These are phyloP conservation scores for Zygoascus flipseniorum DNA, from an alignment of 805 yeast genomes.

Conservation along the genomic window DNA sequence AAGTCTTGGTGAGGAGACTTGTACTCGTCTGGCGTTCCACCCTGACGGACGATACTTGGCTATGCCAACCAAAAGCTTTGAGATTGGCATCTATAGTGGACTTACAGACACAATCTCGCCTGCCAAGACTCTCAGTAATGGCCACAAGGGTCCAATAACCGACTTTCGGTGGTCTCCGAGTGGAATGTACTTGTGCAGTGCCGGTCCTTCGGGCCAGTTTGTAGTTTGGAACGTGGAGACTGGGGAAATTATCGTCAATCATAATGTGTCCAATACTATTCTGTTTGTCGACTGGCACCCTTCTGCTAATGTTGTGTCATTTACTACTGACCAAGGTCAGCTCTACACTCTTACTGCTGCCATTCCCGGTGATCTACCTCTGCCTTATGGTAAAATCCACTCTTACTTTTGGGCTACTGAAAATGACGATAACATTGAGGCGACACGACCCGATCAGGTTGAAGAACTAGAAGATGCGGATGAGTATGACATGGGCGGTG, in stretches of 20 bases:
- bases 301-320: slow-evolving; percentile 24
- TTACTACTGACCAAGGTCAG: slow-evolving; percentile 27
- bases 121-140: slow-evolving; percentile 12
- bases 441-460: slow-evolving; percentile 18
- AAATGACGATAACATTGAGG: neutral
- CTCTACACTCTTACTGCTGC: slow-evolving; percentile 17
- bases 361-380: slow-evolving; percentile 15
- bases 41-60: slow-evolving; percentile 53
- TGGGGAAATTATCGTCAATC: slow-evolving; percentile 29
- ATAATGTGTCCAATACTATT: slow-evolving; percentile 3
- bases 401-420: neutral
- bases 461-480: slow-evolving; percentile 17
- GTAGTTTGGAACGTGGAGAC: slow-evolving; percentile 46
- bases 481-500: slow-evolving; percentile 26
- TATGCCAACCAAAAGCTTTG: slow-evolving; percentile 43
- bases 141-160: slow-evolving; percentile 29
- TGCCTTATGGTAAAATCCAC: slow-evolving; percentile 22
- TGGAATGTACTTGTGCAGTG: slow-evolving; percentile 52
- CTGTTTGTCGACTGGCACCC: slow-evolving; percentile 33
- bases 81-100: slow-evolving; percentile 21
- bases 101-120: slow-evolving; percentile 18
- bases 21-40: slow-evolving; percentile 61
- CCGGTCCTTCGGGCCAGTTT: slow-evolving; percentile 43
- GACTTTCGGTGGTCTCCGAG: slow-evolving; percentile 55
- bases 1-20: slow-evolving; percentile 34